Evolutionary conservation across 148 eudicot genomes (phyloP).

Genomic region (Chenopodium berlandieri): DNA sequence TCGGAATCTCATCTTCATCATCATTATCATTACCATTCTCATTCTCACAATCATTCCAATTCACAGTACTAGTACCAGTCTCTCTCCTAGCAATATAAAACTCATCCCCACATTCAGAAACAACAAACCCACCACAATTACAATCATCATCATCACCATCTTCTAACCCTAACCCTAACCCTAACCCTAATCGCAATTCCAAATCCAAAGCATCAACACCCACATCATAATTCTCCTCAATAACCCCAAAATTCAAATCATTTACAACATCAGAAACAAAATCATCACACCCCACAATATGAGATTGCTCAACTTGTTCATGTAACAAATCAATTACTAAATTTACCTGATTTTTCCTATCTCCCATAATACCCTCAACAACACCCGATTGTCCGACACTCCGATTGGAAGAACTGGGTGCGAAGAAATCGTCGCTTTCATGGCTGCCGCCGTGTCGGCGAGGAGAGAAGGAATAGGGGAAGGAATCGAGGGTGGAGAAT

Average conservation of each 20-base stretch:
- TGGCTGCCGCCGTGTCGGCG: slow-evolving; percentile 9
- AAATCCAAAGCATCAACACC: slow-evolving; percentile 35
- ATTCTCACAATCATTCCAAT: background rate
- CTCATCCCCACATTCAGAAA: slow-evolving; percentile 46
- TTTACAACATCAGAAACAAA: slow-evolving; percentile 21
- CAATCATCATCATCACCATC: slow-evolving; percentile 23
- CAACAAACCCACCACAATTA: slow-evolving; percentile 39
- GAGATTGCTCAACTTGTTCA: slow-evolving; percentile 56
- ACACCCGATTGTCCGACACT: background rate
- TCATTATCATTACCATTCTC: background rate
- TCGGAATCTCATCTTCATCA: background rate
- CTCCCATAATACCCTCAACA: slow-evolving; percentile 11
- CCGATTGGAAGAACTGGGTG: background rate
- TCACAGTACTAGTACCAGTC: background rate
- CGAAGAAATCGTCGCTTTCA: background rate
- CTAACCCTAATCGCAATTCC: slow-evolving; percentile 46
- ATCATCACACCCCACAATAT: slow-evolving; percentile 10
- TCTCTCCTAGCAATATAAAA: slow-evolving; percentile 44
- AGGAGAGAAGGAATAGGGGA: slow-evolving; percentile 22
- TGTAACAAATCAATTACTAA: slow-evolving; percentile 53
- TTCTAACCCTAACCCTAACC: slow-evolving; percentile 30
- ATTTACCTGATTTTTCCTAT: slow-evolving; percentile 57
- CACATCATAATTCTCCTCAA: slow-evolving; percentile 37
- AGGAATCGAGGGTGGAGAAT: slow-evolving; percentile 32
- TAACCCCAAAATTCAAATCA: slow-evolving; percentile 34